These are phyloP conservation scores for Oryza glaberrima DNA, from an alignment of 176 grass and related monocot species.

Conservation along the genomic window DNA sequence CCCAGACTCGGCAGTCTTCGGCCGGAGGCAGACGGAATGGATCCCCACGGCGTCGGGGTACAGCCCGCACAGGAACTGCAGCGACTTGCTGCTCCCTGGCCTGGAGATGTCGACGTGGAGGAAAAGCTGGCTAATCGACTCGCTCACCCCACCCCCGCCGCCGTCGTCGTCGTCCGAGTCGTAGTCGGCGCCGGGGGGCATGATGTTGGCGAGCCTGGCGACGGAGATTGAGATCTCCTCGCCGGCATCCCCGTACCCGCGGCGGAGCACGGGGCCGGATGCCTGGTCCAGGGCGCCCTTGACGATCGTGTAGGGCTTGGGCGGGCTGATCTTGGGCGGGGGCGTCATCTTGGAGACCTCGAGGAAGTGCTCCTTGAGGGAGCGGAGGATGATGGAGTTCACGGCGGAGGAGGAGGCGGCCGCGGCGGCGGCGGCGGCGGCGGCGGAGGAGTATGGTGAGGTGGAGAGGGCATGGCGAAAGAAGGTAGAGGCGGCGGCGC, in stretches of 20 bases:
- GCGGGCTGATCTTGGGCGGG: constrained; percentile 78
- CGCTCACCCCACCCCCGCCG: constrained; percentile 38
- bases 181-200: constrained; percentile 58
- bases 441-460: not conserved
- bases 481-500: constrained; percentile 44
- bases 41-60: constrained; percentile 92
- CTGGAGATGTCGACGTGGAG: constrained; percentile 88
- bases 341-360: constrained; percentile 89
- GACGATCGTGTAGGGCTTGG: constrained; percentile 72
- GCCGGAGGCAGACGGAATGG: constrained; percentile 87
- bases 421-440: not conserved
- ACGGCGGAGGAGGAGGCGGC: constrained; percentile 54
- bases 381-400: constrained; percentile 83
- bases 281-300: constrained; percentile 73
- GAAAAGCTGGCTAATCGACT: constrained; percentile 80
- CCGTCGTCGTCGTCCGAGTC: constrained; percentile 37
- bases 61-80: constrained; percentile 91
- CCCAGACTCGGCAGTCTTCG: constrained; percentile 43
- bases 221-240: constrained; percentile 93
- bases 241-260: constrained; percentile 56
- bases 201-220: constrained; percentile 74
- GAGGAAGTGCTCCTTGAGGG: constrained; percentile 89
- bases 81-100: constrained; percentile 64
- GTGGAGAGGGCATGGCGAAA: constrained; percentile 21
- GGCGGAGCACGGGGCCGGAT: constrained; percentile 68